Percentiles rank a stretch among this genome's conserved stretches.
These are phyloP conservation scores for Cladosporium colombiae DNA, from an alignment of 2,329 filamentous ascomycete genomes.

Conservation along the genomic window DNA sequence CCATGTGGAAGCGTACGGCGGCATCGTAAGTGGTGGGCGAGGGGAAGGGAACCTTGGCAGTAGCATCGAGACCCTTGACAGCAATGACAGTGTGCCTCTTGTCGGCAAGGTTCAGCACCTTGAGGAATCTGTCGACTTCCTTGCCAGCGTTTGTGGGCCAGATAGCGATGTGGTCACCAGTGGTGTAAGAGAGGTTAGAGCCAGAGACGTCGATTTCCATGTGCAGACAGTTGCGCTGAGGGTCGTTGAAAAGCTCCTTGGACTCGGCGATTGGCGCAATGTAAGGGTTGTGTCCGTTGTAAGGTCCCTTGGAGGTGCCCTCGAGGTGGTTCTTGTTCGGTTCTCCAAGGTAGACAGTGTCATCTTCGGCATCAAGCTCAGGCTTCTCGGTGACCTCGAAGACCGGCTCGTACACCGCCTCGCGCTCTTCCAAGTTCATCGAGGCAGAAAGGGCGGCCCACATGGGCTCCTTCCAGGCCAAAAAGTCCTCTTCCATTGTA, in stretches of 20 bases:
- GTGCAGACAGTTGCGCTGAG: constrained; percentile 92
- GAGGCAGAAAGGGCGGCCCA: constrained; percentile 81
- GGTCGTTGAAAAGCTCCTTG: constrained; percentile 83
- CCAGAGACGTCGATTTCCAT: constrained; percentile 90
- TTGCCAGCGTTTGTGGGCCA: constrained; percentile 95
- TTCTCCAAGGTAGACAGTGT: constrained; percentile 90
- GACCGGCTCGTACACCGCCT: constrained; percentile 91
- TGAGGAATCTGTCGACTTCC: constrained; percentile 87
- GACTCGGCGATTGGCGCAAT: constrained; percentile 92
- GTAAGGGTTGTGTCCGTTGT: constrained; percentile 84
- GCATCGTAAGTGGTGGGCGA: constrained; percentile 96
- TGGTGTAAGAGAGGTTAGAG: constrained; percentile 90
- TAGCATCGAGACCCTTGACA: constrained; percentile 89
- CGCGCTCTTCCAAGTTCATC: constrained; percentile 90
- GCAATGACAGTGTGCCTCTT: constrained; percentile 82
- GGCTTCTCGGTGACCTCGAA: constrained; percentile 72
- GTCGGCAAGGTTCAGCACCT: constrained; percentile 70
- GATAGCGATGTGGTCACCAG: constrained; percentile 93
- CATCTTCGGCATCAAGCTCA: constrained; percentile 71
- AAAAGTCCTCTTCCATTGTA: constrained; percentile 99
- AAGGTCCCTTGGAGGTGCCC: constrained; percentile 79
- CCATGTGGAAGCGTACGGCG: constrained; percentile 91
- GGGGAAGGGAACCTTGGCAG: constrained; percentile 96
- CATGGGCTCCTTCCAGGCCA: constrained; percentile 99
- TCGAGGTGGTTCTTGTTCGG: constrained; percentile 81